Base-by-base conservation (phyloP, 169 alveolate species). In the Plasmodium gonderi region DNA sequence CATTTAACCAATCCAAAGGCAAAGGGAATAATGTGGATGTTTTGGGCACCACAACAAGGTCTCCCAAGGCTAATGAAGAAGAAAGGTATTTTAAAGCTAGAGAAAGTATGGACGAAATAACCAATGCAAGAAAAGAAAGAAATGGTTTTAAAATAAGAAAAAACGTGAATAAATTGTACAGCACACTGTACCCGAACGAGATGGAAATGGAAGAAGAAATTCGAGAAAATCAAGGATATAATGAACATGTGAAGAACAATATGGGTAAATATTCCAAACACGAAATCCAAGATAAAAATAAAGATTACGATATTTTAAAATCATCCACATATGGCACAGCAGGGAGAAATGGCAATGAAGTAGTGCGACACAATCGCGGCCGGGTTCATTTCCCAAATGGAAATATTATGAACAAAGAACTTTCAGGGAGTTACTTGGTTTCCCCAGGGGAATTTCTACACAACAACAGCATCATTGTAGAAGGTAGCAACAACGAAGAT, bases 141-240 rank as follows among this genome's bases (percentile, higher is more conserved):
- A 38, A 60, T 85, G 17, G 23, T 31, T 38, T 64, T 17, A 85
- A 85, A 77, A 74, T 74, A 26, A 72, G 76, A 42, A 74, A 54
- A 76, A 74, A 85, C 38, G 23, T 74, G 76, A 74, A 85, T 44
- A 85, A 60, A 11, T 74, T 85, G 33, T 74, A 42, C 67, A 74
- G 67, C 17, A 74, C 92, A 1, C 44, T 85, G 67, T 85, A 74
- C 33, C 87, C 92, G 1, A 74, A n/a, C 44, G 92, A 85, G 3
- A 49, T 64, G 42, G 47, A 85, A 14, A 42, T 40, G 49, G 47
- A 69, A 20, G 42, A 42, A 20, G 60, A 51, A 11, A 64, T n/a
- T n/a, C n/a, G 72, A 6, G 26, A 60, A 0, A 1, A 4, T 23
- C 17, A 7, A 36, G 72, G 26, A 23, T 6, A 0, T 17, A 4